Evolutionary conservation across 2,329 filamentous ascomycete species (phyloP), one percentile per base, ranked within the genome.

Genomic region (Penicillium hordei): DNA sequence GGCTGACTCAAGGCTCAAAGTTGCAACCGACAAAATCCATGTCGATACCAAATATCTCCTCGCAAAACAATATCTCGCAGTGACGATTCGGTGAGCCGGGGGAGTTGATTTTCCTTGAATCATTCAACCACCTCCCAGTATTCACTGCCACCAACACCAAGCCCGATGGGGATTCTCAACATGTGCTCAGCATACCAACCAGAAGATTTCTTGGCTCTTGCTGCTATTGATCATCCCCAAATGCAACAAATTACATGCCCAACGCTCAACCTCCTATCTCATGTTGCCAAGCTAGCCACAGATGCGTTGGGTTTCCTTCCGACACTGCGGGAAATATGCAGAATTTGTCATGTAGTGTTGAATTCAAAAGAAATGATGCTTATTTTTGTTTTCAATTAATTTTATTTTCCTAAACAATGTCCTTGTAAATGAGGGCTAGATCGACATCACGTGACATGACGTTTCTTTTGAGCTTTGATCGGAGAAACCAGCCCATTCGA

Each of bases 391-490:
- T 19, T 15, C 29, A 13, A 36, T 27, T 10, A 25, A 21, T 17
- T 13, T 12, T 10, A 19, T 27, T 4, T 21, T 36, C 15, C 4
- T 45, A 29, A 52, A 12, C 21, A 10, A 27, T 33, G 7, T 36
- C 19, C 27, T 38, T 43, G 4, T 33, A 53, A 51, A 43, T 21
- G 7, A 45, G 40, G 48, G 27, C 27, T 45, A 39, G 19, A 48
- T 44, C 23, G 0, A 36, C 2, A 19, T 63, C 63, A 65, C 63
- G 63, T 65, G 63, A 31, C 62, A 65, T 65, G 63, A 65, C 63
- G 63, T 65, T 46, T 46, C 21, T n/a, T 42, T 48, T 17, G 42
- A 57, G 58, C 62, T 59, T 61, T 62, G 49, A 36, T 57, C 55
- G 43, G 21, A 40, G 33, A 46, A 27, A 45, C 50, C 25, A 29